phyloP scores from a whole-genome alignment of 1,284 basidiomycete species.

The Wallemia ichthyophaga region DNA sequence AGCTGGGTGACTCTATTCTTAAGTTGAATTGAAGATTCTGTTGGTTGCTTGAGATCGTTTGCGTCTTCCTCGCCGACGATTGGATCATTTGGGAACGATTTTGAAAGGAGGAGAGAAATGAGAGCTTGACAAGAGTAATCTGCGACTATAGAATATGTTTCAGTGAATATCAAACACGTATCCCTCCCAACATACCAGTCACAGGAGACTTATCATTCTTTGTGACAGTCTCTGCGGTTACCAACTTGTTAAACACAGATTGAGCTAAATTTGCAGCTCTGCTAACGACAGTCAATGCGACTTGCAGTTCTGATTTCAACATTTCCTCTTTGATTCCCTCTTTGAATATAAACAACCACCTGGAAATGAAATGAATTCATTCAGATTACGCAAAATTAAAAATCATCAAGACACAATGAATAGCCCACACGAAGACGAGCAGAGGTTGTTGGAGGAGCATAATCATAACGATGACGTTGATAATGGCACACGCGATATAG shows the following conservation, averaged over 20 bases:
- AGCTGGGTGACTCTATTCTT: slow-evolving; percentile 43
- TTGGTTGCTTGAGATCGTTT: slow-evolving; percentile 34
- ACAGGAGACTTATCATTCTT: slow-evolving; percentile 92
- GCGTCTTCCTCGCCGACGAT: slow-evolving; percentile 95
- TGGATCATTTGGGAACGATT: slow-evolving; percentile 51
- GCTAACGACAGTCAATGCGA: background rate
- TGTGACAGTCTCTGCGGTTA: slow-evolving; percentile 55
- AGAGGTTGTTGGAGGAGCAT: background rate
- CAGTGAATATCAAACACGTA: no score
- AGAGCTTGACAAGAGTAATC: slow-evolving; percentile 75
- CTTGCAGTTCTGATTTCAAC: background rate
- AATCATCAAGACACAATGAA: background rate
- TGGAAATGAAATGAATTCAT: background rate
- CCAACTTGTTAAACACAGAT: slow-evolving; percentile 60
- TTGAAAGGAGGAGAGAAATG: slow-evolving; percentile 36
- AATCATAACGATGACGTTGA: background rate
- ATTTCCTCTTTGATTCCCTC: background rate
- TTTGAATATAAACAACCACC: background rate
- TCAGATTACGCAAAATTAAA: background rate
- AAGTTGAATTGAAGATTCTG: slow-evolving; percentile 19
- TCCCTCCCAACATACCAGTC: slow-evolving; percentile 30
- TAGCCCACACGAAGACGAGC: background rate
- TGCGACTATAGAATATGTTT: slow-evolving; percentile 26
- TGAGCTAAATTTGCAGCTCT: slow-evolving; percentile 26
- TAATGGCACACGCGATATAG: background rate